phyloP scores from a whole-genome alignment of 176 grass and related monocot genomes.

The Phoenix dactylifera region DNA sequence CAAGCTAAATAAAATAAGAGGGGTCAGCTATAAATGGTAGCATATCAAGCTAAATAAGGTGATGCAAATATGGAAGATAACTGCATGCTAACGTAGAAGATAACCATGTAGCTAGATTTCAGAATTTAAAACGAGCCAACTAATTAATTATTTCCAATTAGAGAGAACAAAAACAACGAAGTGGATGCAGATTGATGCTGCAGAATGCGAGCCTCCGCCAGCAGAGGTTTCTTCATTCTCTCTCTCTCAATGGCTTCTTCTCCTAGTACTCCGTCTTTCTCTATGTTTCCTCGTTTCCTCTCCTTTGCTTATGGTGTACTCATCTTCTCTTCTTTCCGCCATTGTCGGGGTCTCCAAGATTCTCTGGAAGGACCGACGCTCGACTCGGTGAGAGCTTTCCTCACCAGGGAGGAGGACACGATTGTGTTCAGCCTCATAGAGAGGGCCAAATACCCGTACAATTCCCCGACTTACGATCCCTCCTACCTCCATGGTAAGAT shows the following conservation, averaged over 20 bases:
- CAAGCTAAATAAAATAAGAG: no score
- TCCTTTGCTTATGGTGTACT: constrained; percentile 7
- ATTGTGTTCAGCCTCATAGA: constrained; percentile 78
- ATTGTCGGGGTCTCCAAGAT: not conserved
- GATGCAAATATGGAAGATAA: no score
- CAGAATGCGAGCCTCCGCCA: no score
- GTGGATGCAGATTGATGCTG: no score
- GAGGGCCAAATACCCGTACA: constrained; percentile 44
- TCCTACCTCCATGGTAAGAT: not conserved
- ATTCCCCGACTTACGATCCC: constrained; percentile 32
- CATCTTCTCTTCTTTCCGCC: constrained; percentile 7
- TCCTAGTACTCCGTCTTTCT: not conserved
- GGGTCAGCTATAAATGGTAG: no score
- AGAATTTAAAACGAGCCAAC: no score
- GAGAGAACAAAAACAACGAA: no score
- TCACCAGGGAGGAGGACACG: constrained; percentile 60
- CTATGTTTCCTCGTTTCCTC: not conserved
- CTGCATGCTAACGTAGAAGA: no score
- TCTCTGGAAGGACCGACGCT: constrained; percentile 21
- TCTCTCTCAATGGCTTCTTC: constrained; percentile 12
- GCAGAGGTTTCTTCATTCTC: not conserved
- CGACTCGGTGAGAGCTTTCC: constrained; percentile 47
- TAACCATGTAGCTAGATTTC: no score
- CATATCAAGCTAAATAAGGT: no score
- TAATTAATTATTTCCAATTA: no score